Percentiles rank a stretch among this genome's conserved stretches.
Evolutionary conservation across 2,329 filamentous ascomycete genomes (phyloP).

Genomic region (Stromatinia cepivora): DNA sequence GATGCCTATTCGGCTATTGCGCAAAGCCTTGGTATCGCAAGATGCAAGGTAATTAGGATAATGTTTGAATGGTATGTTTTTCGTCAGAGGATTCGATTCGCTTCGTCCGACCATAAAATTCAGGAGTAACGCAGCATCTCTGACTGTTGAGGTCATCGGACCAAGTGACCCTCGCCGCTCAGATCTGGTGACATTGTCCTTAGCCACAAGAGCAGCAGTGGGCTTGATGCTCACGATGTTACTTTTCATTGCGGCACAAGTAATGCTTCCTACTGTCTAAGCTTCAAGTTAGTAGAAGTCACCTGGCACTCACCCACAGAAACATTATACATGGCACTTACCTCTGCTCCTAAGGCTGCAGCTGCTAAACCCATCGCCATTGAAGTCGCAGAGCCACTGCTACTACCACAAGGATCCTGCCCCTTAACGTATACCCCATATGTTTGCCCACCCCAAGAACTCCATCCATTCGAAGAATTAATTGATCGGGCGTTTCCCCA

Average conservation of each 20-base stretch:
- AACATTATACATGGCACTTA: too few relatives aligned
- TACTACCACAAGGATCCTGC: slow-evolving; percentile 47
- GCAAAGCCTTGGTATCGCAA: slow-evolving; percentile 27
- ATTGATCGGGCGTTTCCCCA: slow-evolving; percentile 56
- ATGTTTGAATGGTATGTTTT: slow-evolving; percentile 47
- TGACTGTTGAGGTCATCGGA: slow-evolving; percentile 36
- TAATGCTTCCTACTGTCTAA: background rate
- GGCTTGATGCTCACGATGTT: slow-evolving; percentile 26
- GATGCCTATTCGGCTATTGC: slow-evolving; percentile 44
- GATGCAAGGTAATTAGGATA: slow-evolving; percentile 46
- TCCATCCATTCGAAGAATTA: slow-evolving; percentile 64
- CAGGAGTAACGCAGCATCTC: slow-evolving; percentile 34
- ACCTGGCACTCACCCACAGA: too few relatives aligned
- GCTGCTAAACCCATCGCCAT: slow-evolving; percentile 42
- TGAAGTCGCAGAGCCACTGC: slow-evolving; percentile 49
- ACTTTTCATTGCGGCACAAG: slow-evolving; percentile 23
- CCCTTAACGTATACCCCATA: slow-evolving; percentile 47
- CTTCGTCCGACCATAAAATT: slow-evolving; percentile 8
- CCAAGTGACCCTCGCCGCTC: slow-evolving; percentile 38
- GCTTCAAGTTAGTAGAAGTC: too few relatives aligned
- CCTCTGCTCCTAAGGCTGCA: slow-evolving; percentile 47
- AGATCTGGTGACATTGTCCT: background rate
- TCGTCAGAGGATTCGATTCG: slow-evolving; percentile 35
- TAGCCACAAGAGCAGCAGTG: slow-evolving; percentile 42
- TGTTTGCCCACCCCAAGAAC: slow-evolving; percentile 60